Conservation (phyloP, 2,329 filamentous ascomycete genomes). For the Phoma sp. region DNA sequence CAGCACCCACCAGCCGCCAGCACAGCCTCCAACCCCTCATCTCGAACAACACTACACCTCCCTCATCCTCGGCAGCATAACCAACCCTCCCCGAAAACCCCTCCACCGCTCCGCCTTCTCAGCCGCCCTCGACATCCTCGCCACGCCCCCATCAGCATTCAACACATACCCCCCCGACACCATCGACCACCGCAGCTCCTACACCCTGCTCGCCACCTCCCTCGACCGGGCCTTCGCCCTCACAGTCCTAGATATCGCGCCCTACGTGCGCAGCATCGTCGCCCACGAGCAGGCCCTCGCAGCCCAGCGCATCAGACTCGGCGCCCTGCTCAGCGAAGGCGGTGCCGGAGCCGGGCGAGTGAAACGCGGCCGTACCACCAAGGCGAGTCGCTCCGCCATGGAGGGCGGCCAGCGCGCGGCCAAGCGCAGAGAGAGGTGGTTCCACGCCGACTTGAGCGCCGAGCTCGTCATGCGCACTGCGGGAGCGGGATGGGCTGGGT, state of each 20-base stretch:
- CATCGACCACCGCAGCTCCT: slow-evolving; percentile 39
- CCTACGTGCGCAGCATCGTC: slow-evolving; percentile 87
- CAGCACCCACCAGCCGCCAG: neutral
- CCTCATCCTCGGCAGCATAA: slow-evolving; percentile 31
- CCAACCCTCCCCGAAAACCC: slow-evolving; percentile 25
- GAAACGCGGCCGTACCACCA: slow-evolving; percentile 72
- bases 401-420: slow-evolving; percentile 73
- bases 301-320: slow-evolving; percentile 67
- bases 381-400: slow-evolving; percentile 75
- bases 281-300: slow-evolving; percentile 75
- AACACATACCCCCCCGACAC: slow-evolving; percentile 33
- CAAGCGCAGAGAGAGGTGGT: slow-evolving; percentile 75
- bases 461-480: slow-evolving; percentile 68
- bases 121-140: slow-evolving; percentile 60
- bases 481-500: slow-evolving; percentile 49
- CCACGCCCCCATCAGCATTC: slow-evolving; percentile 21
- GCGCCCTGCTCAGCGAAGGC: slow-evolving; percentile 67
- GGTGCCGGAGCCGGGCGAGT: slow-evolving; percentile 39
- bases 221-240: slow-evolving; percentile 74
- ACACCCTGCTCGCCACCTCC: slow-evolving; percentile 68
- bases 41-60: slow-evolving; percentile 29
- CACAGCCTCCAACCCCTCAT: neutral
- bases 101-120: slow-evolving; percentile 51
- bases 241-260: slow-evolving; percentile 79
- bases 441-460: slow-evolving; percentile 66